These are phyloP conservation scores for Vaucheria bursata DNA, from an alignment of 352 stramenopile genomes.

Conservation along the genomic window DNA sequence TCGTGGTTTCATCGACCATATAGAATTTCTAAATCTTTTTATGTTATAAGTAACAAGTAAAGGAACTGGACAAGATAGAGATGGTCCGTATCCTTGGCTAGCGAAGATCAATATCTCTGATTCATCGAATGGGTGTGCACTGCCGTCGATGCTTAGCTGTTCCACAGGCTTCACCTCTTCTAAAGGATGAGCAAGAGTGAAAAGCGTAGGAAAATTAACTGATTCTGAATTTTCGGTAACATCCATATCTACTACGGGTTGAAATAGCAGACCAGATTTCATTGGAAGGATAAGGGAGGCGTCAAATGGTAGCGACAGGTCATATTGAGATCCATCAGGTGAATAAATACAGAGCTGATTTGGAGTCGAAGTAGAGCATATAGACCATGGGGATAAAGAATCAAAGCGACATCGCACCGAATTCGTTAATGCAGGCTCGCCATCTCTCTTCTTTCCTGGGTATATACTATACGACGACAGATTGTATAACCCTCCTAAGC, in stretches of 20 bases:
- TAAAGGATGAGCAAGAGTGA: slow-evolving; percentile 41
- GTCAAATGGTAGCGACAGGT: slow-evolving; percentile 38
- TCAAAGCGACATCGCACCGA: neutral
- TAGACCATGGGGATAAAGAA: neutral
- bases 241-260: slow-evolving; percentile 11
- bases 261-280: slow-evolving; percentile 29
- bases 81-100: slow-evolving; percentile 6
- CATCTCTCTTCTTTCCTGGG: neutral
- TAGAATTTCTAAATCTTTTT: slow-evolving; percentile 20
- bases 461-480: neutral
- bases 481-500: neutral
- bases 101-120: slow-evolving; percentile 23
- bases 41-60: slow-evolving; percentile 41
- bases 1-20: slow-evolving; percentile 20
- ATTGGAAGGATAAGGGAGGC: slow-evolving; percentile 26
- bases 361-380: slow-evolving; percentile 34
- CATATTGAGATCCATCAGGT: slow-evolving; percentile 20
- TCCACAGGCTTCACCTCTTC: slow-evolving; percentile 45
- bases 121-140: slow-evolving; percentile 17
- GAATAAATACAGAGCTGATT: slow-evolving; percentile 30
- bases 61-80: slow-evolving; percentile 1
- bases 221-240: neutral
- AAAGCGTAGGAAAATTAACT: slow-evolving; percentile 21
- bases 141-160: neutral
- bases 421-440: neutral